Base-by-base conservation (phyloP, 148 eudicot species). In the Dysphania ambrosioides region DNA sequence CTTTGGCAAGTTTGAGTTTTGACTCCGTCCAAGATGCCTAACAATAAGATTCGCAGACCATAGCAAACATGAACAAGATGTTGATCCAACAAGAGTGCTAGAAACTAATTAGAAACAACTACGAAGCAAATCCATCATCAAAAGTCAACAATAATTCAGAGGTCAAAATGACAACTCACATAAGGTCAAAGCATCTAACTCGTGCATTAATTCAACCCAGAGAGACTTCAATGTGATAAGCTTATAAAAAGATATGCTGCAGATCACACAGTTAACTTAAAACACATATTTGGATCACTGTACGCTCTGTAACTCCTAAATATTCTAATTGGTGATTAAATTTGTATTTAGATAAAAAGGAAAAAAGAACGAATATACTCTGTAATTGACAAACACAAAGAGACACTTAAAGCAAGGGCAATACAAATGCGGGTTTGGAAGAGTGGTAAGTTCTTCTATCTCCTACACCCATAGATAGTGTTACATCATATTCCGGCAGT, bases 1-100 rank as follows among this genome's bases (percentile, higher is more conserved):
- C 99, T 89, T 89, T 92, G 82, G 89, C 94, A 77, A 96, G 83
- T 79, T 89, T 96, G 36, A 90, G 77, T 78, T 87, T 96, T 67
- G 97, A 90, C 68, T 96, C 97, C 7, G 88, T 88, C 99, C 99
- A 96, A 27, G 97, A 92, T 38, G 90, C 97, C 99, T 95, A 69
- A 74, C 64, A 75, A 36, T 23, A 77, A n/a, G 53, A 75, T 35
- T 51, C 6, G 35, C 38, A 82, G 5, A 63, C 58, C 19, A 35
- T 23, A 73, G 60, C 23, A 73, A 66, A 73, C 70, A 75, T 51
- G 44, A 32, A 71, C 30, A 40, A 18, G 35, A 21, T 23, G 32
- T 57, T 64, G 30, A 67, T 24, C 18, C 47, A 58, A 58, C 12
- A 8, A 67, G 47, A 13, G 32, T 8, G 32, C 30, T 6, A 21